A percentile compares a stretch with the other conserved stretches of the same genome.
phyloP scores from a whole-genome alignment of 202 grass and related monocot genomes.

The Eragrostis tef region DNA sequence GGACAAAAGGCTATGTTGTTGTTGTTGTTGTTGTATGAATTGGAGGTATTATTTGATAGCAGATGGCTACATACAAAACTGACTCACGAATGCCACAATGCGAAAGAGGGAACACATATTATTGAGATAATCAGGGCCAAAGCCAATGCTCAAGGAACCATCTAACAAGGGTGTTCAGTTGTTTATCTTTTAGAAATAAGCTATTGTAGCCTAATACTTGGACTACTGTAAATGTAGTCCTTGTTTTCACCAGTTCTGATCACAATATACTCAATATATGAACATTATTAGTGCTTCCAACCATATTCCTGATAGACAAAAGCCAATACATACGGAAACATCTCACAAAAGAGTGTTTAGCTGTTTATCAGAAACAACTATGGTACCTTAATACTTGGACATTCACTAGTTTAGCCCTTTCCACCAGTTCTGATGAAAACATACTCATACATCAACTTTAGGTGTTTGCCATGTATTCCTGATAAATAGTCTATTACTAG shows the following conservation, averaged over 20 bases:
- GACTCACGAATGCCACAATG: not conserved
- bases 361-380: conserved; percentile 25
- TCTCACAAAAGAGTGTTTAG: conserved; percentile 8
- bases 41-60: not conserved
- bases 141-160: not conserved
- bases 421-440: conserved; percentile 38
- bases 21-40: too few species aligned
- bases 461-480: conserved; percentile 40
- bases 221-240: too few species aligned
- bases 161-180: conserved; percentile 37
- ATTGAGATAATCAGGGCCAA: not conserved
- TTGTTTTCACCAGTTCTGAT: not conserved
- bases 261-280: not conserved
- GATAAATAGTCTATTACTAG: conserved; percentile 45
- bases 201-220: conserved; percentile 19
- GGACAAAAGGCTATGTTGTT: too few species aligned
- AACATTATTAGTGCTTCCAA: not conserved
- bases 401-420: conserved; percentile 34
- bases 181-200: conserved; percentile 36
- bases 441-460: conserved; percentile 38
- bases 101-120: not conserved
- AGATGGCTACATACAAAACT: conserved; percentile 13
- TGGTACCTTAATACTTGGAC: conserved; percentile 27
- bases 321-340: not conserved
- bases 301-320: not conserved